A percentile compares a stretch with the other conserved stretches of the same genome.
Evolutionary conservation across 768 basidiomycete species (phyloP).

Genomic region (Lyophyllum decastes): DNA sequence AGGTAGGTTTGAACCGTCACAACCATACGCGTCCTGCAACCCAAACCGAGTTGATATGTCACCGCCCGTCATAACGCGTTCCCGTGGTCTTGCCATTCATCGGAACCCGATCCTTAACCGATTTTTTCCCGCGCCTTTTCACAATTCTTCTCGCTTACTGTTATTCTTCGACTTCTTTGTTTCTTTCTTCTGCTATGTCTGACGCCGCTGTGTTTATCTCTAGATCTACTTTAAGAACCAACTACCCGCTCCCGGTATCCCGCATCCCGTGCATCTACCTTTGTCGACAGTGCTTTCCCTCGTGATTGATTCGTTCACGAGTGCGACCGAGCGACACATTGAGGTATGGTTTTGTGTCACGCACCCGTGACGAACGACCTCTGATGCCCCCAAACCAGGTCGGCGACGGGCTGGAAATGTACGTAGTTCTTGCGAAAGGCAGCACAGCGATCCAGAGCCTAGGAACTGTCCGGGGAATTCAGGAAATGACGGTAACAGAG

Average conservation of each 20-base stretch:
- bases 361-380: conserved; percentile 8
- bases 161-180: conserved; percentile 13
- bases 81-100: conserved; percentile 14
- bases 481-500: conserved; percentile 61
- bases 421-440: conserved; percentile 76
- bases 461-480: conserved; percentile 52
- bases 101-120: conserved; percentile 46
- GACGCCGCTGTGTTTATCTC: conserved; percentile 24
- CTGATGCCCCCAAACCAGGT: conserved; percentile 51
- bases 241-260: conserved; percentile 64
- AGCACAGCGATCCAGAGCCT: conserved; percentile 57
- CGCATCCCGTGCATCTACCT: conserved; percentile 82
- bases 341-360: conserved; percentile 57
- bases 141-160: conserved; percentile 17
- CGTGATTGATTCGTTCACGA: conserved; percentile 95
- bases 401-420: conserved; percentile 94
- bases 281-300: conserved; percentile 78
- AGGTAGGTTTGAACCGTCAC: conserved; percentile 58
- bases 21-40: conserved; percentile 11
- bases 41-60: conserved; percentile 20
- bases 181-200: conserved; percentile 16
- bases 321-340: conserved; percentile 97
- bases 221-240: conserved; percentile 99
- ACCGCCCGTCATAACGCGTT: conserved; percentile 8
- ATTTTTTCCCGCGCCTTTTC: conserved; percentile 39